Conservation (phyloP, 2,329 filamentous ascomycete genomes). For the Cercospora sp. region DNA sequence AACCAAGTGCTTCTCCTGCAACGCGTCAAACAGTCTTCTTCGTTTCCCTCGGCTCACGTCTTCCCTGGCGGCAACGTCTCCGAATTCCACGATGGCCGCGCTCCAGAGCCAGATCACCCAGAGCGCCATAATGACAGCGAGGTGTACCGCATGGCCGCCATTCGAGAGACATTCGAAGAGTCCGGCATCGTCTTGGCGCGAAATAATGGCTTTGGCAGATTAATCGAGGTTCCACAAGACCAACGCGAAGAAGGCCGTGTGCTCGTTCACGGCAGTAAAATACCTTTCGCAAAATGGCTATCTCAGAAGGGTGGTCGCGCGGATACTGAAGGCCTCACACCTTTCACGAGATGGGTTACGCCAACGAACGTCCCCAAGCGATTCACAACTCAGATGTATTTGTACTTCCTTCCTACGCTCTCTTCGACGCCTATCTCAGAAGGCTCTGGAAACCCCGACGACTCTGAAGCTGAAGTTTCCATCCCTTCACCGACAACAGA, state of each 20-base stretch:
- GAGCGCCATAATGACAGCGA: constrained; percentile 68
- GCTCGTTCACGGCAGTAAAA: constrained; percentile 65
- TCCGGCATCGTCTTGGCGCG: constrained; percentile 80
- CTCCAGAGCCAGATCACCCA: constrained; percentile 52
- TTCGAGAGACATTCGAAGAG: constrained; percentile 94
- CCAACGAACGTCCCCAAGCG: constrained; percentile 70
- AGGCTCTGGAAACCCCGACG: constrained; percentile 31
- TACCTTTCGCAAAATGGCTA: constrained; percentile 69
- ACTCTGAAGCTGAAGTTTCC: constrained; percentile 50
- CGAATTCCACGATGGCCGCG: constrained; percentile 69
- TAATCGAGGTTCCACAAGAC: constrained; percentile 62
- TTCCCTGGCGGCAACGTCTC: constrained; percentile 91
- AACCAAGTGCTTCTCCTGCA: constrained; percentile 89
- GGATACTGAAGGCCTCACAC: constrained; percentile 69
- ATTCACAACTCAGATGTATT: constrained; percentile 95
- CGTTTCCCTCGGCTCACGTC: constrained; percentile 90
- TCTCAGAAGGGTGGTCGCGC: constrained; percentile 57
- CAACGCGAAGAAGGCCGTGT: constrained; percentile 67
- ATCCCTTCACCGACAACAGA: constrained; percentile 72
- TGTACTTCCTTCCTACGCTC: constrained; percentile 74
- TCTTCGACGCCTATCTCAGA: constrained; percentile 40
- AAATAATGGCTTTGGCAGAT: constrained; percentile 50
- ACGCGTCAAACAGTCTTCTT: constrained; percentile 76
- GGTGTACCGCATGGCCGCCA: constrained; percentile 77
- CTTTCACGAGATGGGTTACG: constrained; percentile 92